Evolutionary conservation across 345 rosid species (phyloP), one percentile per base, ranked within the genome.

Genomic region (Syzygium aromaticum): DNA sequence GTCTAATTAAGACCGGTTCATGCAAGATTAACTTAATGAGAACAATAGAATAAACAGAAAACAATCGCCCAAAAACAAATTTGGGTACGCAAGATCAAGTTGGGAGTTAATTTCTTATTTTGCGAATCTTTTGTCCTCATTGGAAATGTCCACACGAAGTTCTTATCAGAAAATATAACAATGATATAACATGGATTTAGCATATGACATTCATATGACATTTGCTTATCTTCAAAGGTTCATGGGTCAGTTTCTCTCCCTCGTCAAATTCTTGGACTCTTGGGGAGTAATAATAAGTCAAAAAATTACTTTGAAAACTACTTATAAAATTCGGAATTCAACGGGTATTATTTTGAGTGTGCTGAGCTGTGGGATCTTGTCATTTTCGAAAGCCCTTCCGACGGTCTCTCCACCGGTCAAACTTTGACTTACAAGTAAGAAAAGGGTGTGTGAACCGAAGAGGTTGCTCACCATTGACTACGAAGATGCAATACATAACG

Each of bases 1-100:
- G 14, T 73, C 27, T 21, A 38, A 40, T 73, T 38, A 73, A 73
- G 82, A 73, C 7, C 0, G 8, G 27, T 73, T 14, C 82, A 19
- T 0, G 15, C 1, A 1, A 9, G 2, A 19, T 33, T 73, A 38
- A 21, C 4, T 40, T 73, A 73, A 19, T 0, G 8, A 33, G 80
- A 73, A 33, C 19, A 3, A 73, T 73, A 33, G 49, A 73, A 73
- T 19, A 38, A 73, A 40, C 27, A 73, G 4, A 73, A 19, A 13
- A 73, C 4, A 19, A 73, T 73, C 0, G 7, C 4, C 25, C 6
- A 14, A 40, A 19, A 21, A 19, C 49, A 73, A 73, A 73, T 19
- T 73, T 73, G 82, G 82, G 12, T 21, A 6, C 49, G 2, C 49
- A 40, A 19, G 82, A 73, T 73, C 82, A 38, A 73, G 49, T 73